Conservation (phyloP, 768 basidiomycete genomes). For the Lentinula boryana region DNA sequence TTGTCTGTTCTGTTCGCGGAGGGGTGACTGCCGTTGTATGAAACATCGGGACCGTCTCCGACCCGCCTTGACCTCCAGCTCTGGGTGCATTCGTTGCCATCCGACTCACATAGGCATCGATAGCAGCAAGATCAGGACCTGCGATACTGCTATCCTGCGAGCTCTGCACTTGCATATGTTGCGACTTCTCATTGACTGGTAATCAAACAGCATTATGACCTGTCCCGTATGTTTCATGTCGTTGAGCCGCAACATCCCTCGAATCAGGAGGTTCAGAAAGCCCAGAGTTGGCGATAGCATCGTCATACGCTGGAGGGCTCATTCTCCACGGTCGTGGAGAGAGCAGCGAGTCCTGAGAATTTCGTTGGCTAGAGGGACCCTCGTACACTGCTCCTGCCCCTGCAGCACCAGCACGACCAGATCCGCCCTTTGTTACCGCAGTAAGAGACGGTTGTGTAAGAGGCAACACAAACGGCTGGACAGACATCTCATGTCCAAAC, state of each 20-base stretch:
- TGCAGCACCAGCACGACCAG: background rate
- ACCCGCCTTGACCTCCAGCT: background rate
- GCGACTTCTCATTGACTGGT: background rate
- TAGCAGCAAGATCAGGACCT: background rate
- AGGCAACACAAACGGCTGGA: background rate
- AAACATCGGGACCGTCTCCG: background rate
- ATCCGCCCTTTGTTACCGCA: background rate
- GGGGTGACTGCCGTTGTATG: background rate
- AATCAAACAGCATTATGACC: background rate
- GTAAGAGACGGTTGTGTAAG: background rate
- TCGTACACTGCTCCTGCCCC: background rate
- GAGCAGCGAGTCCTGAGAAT: background rate
- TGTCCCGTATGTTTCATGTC: background rate
- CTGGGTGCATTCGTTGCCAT: too few relatives aligned
- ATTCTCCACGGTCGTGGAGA: background rate
- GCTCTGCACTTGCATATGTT: background rate
- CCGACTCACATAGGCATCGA: background rate
- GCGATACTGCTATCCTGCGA: background rate
- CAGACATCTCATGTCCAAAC: background rate
- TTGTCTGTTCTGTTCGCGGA: background rate
- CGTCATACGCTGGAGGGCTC: constrained; percentile 1
- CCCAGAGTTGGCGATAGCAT: background rate
- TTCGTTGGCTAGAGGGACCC: background rate
- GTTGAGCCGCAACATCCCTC: background rate
- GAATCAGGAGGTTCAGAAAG: background rate